Evolutionary conservation across 805 yeast genomes (phyloP), one percentile per base, ranked within the genome.

Genomic region (Suhomyces sp.): DNA sequence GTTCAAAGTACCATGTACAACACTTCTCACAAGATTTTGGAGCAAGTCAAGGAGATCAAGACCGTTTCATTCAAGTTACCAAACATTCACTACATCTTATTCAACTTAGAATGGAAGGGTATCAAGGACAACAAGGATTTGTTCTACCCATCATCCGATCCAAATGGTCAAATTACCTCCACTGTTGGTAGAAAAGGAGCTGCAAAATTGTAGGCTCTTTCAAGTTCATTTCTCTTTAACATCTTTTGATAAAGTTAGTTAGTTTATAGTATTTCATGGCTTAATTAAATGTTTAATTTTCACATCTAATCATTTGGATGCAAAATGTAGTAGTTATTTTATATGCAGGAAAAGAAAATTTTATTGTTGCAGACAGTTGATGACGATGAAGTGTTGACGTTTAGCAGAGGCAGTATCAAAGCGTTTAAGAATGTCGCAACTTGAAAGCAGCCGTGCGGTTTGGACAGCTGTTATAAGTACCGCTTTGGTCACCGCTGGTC

Each of bases 1-100:
- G 97, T 92, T 46, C 97, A 92, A 76, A 97, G 96, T 46, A 92
- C 97, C 54, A 93, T 92, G 97, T 92, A 83, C 79, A 88, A 90
- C 79, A 92, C 92, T 94, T 80, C 88, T 40, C 79, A 83, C 58
- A 84, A 82, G 57, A 89, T 92, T 58, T 79, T 92, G 66, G 76
- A 73, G 48, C 65, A 63, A 49, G 86, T 82, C 52, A 77, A 84
- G 2, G 76, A 76, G 54, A 77, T 92, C 52, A 80, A 76, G 57
- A 77, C 77, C 44, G 97, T 91, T 35, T 71, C 86, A 50, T 91
- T 89, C 70, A 74, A 81, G 44, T 81, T 92, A 65, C 97, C 97
- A 65, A 92, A 92, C 81, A 92, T 90, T 74, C 97, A 92, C 71
- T 92, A 87, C 77, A 83, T 92, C 68, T 79, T 89, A 68, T 80